Conservation (phyloP, 2,329 filamentous ascomycete genomes). For the Podosphaera xanthii region DNA sequence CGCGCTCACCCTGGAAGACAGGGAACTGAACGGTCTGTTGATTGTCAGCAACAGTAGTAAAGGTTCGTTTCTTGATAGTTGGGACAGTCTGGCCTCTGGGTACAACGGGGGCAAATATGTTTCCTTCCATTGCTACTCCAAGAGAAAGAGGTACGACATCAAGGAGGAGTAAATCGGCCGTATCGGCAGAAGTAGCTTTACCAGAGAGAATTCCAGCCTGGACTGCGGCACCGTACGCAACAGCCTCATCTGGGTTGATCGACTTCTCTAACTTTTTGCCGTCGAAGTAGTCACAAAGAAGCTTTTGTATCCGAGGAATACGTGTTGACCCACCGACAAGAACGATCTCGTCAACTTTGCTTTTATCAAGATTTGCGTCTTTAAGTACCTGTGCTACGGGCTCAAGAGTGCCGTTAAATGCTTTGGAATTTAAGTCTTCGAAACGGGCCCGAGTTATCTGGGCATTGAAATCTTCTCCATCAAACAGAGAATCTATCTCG, state of each 20-base stretch:
- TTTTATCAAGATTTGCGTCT: constrained; percentile 75
- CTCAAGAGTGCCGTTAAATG: constrained; percentile 80
- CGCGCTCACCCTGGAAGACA: constrained; percentile 74
- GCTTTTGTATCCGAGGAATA: constrained; percentile 98
- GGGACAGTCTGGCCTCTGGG: constrained; percentile 57
- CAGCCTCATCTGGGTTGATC: constrained; percentile 99
- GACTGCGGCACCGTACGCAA: constrained; percentile 94
- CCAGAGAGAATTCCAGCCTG: constrained; percentile 97
- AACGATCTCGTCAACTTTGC: constrained; percentile 88
- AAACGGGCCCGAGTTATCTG: constrained; percentile 97
- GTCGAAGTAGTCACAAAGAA: constrained; percentile 95
- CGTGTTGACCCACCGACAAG: constrained; percentile 96
- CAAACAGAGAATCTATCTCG: constrained; percentile 96
- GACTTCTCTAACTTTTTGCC: constrained; percentile 99
- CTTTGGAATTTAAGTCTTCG: constrained; percentile 92
- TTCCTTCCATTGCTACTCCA: constrained; percentile 98
- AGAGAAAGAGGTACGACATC: constrained; percentile 93
- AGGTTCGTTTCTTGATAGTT: constrained; percentile 61
- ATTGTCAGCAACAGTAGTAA: constrained; percentile 48
- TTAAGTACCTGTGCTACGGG: constrained; percentile 93
- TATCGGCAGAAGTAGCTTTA: constrained; percentile 90
- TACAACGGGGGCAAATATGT: constrained; percentile 93
- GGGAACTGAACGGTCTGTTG: constrained; percentile 9
- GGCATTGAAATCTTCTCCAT: constrained; percentile 92
- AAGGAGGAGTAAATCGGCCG: constrained; percentile 78